Percentiles rank a stretch among this genome's conserved stretches.
These are phyloP conservation scores for Melanogaster broomeanus DNA, from an alignment of 768 basidiomycete genomes.

Conservation along the genomic window DNA sequence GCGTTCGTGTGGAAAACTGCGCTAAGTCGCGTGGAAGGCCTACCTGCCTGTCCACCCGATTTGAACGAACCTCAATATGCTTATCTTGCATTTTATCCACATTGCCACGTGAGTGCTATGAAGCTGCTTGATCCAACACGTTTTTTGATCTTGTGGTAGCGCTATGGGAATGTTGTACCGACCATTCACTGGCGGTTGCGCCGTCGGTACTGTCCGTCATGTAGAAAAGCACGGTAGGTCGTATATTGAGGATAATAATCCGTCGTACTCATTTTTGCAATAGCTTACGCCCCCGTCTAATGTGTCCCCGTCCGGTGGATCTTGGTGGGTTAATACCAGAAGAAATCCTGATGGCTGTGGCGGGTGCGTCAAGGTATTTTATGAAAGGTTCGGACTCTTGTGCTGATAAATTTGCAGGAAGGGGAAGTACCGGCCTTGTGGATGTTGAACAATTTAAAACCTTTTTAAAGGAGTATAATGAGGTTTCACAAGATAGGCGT, in stretches of 20 bases:
- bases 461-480: slow-evolving; percentile 7
- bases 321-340: too few species aligned
- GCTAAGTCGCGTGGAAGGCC: slow-evolving; percentile 33
- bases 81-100: slow-evolving; percentile 32
- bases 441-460: slow-evolving; percentile 12
- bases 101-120: slow-evolving; percentile 17
- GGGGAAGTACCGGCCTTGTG: background rate
- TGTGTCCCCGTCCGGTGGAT: too few species aligned
- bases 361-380: background rate
- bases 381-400: background rate
- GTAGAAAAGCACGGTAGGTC: background rate
- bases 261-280: too few species aligned
- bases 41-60: slow-evolving; percentile 44
- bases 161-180: background rate
- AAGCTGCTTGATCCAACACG: too few species aligned
- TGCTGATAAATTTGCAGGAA: background rate
- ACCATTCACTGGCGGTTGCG: background rate
- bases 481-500: background rate
- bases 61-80: slow-evolving; percentile 44
- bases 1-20: slow-evolving; percentile 21
- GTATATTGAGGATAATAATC: too few species aligned
- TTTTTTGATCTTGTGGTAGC: too few species aligned
- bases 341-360: too few species aligned
- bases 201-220: background rate
- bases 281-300: too few species aligned